These are phyloP conservation scores for Suhomyces chickasaworum DNA, from an alignment of 1,139 yeast species.

Conservation along the genomic window DNA sequence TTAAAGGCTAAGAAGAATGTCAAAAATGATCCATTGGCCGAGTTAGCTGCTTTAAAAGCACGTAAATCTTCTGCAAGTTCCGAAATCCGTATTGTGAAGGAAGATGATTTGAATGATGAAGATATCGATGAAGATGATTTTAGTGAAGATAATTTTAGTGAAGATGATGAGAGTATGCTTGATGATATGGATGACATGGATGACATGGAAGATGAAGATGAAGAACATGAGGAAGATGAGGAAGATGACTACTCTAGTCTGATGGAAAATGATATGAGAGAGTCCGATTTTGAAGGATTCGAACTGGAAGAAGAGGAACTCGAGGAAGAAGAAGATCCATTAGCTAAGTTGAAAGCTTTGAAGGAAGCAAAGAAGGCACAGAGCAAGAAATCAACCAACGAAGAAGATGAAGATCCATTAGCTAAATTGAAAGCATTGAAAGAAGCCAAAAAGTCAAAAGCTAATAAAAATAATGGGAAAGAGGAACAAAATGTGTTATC, in stretches of 20 bases:
- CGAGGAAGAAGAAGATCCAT: constrained; percentile 19
- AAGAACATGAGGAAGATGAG: constrained; percentile 20
- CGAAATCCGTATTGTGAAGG: constrained; percentile 26
- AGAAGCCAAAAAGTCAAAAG: constrained; percentile 13
- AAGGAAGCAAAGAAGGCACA: constrained; percentile 16
- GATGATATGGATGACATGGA: constrained; percentile 13
- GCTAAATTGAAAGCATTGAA: constrained; percentile 21
- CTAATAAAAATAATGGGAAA: constrained; percentile 10
- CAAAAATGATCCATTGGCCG: constrained; percentile 42
- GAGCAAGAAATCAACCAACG: neutral
- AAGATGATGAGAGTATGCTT: constrained; percentile 9
- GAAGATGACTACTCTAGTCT: constrained; percentile 11
- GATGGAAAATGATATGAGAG: constrained; percentile 18
- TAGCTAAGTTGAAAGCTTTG: constrained; percentile 24
- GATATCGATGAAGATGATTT: constrained; percentile 12
- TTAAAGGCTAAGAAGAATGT: constrained; percentile 22
- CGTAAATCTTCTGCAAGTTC: constrained; percentile 29
- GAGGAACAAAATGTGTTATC: constrained; percentile 20
- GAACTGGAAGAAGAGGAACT: constrained; percentile 19
- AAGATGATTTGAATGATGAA: constrained; percentile 26
- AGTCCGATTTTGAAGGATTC: constrained; percentile 17
- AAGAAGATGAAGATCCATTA: constrained; percentile 20
- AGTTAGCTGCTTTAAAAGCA: constrained; percentile 46
- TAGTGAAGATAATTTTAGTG: constrained; percentile 2
- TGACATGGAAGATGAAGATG: constrained; percentile 18